Conservation (phyloP, 768 basidiomycete genomes). For the Lanmaoa rubissima region DNA sequence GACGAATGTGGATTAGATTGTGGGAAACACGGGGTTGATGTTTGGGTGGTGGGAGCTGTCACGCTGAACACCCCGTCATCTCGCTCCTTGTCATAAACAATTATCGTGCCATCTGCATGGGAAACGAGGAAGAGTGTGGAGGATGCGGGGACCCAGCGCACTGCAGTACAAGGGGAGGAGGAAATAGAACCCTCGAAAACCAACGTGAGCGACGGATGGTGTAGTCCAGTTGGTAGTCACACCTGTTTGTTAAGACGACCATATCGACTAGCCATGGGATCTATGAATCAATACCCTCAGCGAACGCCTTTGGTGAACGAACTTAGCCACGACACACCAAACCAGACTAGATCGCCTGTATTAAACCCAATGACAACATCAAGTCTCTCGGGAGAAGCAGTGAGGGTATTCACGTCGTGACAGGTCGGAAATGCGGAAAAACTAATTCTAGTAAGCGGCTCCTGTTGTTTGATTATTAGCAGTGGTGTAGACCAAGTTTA, state of each 20-base stretch:
- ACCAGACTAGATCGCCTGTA: conserved; percentile 95
- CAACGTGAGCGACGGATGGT: conserved; percentile 10
- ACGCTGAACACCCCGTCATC: conserved; percentile 79
- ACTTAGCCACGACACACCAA: conserved; percentile 53
- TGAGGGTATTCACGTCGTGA: conserved; percentile 80
- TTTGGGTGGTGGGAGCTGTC: conserved; percentile 44
- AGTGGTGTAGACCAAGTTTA: neutral
- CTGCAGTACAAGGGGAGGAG: conserved; percentile 80
- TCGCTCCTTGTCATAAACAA: conserved; percentile 88
- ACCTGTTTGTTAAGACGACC: conserved; percentile 88
- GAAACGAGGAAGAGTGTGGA: conserved; percentile 81
- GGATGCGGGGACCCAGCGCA: conserved; percentile 84
- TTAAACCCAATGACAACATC: conserved; percentile 91
- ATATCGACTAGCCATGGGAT: conserved; percentile 78
- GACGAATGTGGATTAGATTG: conserved; percentile 29
- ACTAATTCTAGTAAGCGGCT: conserved; percentile 79
- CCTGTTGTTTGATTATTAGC: conserved; percentile 46
- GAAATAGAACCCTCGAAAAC: conserved; percentile 66
- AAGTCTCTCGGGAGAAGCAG: conserved; percentile 73
- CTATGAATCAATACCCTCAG: conserved; percentile 36
- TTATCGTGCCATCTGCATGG: conserved; percentile 85
- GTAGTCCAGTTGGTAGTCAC: conserved; percentile 13
- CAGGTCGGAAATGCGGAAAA: conserved; percentile 90
- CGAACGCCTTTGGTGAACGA: conserved; percentile 1
- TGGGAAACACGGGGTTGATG: conserved; percentile 28